These are phyloP conservation scores for Neonectria ditissima DNA, from an alignment of 2,329 filamentous ascomycete species.

Conservation along the genomic window DNA sequence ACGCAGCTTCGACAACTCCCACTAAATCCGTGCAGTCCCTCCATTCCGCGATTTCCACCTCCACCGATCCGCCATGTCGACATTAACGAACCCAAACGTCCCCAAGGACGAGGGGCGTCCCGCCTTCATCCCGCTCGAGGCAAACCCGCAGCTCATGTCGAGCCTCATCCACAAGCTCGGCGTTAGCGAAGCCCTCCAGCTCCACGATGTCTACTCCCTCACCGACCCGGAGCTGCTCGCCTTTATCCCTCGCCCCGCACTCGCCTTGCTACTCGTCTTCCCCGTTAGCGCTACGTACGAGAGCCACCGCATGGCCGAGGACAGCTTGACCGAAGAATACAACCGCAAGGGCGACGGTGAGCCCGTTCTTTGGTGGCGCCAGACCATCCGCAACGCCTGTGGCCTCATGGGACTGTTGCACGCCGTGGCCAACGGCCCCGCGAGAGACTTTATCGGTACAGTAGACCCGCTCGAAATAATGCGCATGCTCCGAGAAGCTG, in stretches of 20 bases:
- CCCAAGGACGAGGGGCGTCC: conserved; percentile 46
- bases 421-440: conserved; percentile 81
- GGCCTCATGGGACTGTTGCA: conserved; percentile 91
- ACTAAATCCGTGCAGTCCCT: not conserved
- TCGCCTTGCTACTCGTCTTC: conserved; percentile 92
- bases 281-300: conserved; percentile 86
- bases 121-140: conserved; percentile 72
- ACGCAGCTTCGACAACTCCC: conserved; percentile 1
- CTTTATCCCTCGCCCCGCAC: conserved; percentile 88
- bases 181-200: conserved; percentile 78
- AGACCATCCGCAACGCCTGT: conserved; percentile 95
- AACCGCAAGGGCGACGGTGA: conserved; percentile 74
- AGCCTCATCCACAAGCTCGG: conserved; percentile 85
- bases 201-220: conserved; percentile 94
- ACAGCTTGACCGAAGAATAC: conserved; percentile 73
- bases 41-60: not conserved
- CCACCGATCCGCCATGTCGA: conserved; percentile 45
- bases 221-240: conserved; percentile 85
- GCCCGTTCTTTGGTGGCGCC: conserved; percentile 91
- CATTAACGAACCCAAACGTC: conserved; percentile 55
- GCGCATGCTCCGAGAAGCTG: not conserved
- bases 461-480: conserved; percentile 41
- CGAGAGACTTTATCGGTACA: conserved; percentile 69
- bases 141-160: conserved; percentile 91
- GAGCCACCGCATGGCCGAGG: conserved; percentile 78